A percentile compares a stretch with the other conserved stretches of the same genome.
Evolutionary conservation across 164 flowering plant genomes (phyloP).

Genomic region (Akebia trifoliata): DNA sequence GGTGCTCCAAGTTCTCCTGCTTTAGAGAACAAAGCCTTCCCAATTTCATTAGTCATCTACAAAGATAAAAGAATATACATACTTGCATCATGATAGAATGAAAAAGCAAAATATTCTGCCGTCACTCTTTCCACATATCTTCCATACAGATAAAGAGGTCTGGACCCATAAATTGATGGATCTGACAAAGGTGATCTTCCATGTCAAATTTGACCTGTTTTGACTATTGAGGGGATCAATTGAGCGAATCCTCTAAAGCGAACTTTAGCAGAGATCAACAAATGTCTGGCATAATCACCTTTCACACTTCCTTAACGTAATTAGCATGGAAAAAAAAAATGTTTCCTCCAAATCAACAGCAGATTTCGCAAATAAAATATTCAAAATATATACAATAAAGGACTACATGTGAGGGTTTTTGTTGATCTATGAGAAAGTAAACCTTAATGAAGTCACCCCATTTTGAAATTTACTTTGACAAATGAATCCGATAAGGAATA

Average conservation of each 20-base stretch:
- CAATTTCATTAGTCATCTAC: slow-evolving; percentile 90
- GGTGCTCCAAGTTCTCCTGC: slow-evolving; percentile 93
- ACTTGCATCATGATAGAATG: not conserved
- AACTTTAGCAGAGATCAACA: too few species aligned
- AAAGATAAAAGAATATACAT: slow-evolving; percentile 1
- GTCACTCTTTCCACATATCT: not conserved
- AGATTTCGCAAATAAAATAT: too few species aligned
- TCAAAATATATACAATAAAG: too few species aligned
- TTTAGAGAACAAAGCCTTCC: slow-evolving; percentile 68
- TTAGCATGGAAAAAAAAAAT: too few species aligned
- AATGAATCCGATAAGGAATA: not conserved
- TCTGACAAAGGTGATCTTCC: not conserved
- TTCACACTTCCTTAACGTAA: too few species aligned
- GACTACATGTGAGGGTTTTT: too few species aligned
- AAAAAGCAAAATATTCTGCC: not conserved
- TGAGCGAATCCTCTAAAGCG: too few species aligned
- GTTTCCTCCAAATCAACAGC: too few species aligned
- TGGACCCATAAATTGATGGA: not conserved
- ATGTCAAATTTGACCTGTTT: not conserved
- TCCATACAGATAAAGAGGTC: not conserved
- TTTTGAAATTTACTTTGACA: not conserved
- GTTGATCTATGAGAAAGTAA: too few species aligned
- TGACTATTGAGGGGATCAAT: too few species aligned
- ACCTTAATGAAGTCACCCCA: too few species aligned
- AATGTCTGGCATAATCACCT: too few species aligned